phyloP scores from a whole-genome alignment of 441 rosid genomes.

The Melastoma candidum region DNA sequence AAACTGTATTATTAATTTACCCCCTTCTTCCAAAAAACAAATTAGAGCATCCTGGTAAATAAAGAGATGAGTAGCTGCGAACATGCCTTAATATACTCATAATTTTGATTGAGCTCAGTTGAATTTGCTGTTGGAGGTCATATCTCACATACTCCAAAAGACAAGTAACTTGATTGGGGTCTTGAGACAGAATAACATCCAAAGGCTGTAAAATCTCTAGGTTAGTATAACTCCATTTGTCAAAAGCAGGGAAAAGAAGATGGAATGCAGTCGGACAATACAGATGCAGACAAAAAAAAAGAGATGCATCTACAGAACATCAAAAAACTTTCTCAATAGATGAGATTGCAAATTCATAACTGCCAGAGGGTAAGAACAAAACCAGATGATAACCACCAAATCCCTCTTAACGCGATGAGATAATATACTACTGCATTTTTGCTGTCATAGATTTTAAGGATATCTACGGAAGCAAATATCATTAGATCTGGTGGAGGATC shows the following conservation, averaged over 20 bases:
- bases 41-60: conserved; percentile 6
- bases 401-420: no score
- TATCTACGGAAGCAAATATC: no score
- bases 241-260: background rate
- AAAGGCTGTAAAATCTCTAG: conserved; percentile 51
- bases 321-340: no score
- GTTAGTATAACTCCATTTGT: conserved; percentile 2
- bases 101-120: conserved; percentile 77
- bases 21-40: conserved; percentile 2
- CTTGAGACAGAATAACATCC: conserved; percentile 93
- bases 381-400: no score
- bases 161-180: conserved; percentile 75
- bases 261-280: background rate
- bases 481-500: no score
- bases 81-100: conserved; percentile 72
- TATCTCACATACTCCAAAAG: conserved; percentile 92
- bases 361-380: no score
- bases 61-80: conserved; percentile 9
- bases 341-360: no score
- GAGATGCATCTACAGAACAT: no score
- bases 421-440: no score
- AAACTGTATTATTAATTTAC: background rate
- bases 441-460: no score
- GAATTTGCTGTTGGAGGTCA: conserved; percentile 73
- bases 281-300: no score